Evolutionary conservation across 768 basidiomycete species (phyloP).

Genomic region (Cystofilobasidium bisporidii): DNA sequence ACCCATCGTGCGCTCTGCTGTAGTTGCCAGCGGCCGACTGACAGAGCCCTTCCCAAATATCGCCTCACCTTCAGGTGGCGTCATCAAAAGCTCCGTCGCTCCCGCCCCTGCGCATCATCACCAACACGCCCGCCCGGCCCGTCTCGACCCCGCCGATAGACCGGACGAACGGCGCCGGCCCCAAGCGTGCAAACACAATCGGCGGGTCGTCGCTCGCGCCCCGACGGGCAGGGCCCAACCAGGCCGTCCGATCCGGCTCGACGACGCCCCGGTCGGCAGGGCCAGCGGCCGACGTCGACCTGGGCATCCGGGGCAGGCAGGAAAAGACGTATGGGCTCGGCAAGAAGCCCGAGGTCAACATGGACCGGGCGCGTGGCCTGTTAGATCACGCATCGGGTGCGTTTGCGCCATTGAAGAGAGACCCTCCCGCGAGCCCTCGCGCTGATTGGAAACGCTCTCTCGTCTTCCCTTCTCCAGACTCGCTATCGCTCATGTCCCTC

Average conservation of each 20-base stretch:
- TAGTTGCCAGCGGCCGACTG: no score
- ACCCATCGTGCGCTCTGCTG: no score
- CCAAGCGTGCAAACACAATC: conserved; percentile 30
- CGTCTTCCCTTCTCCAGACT: neutral
- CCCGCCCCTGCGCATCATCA: conserved; percentile 71
- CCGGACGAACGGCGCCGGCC: neutral
- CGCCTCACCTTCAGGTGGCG: conserved; percentile 32
- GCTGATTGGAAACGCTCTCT: neutral
- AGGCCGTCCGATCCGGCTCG: conserved; percentile 17
- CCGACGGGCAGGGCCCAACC: conserved; percentile 38
- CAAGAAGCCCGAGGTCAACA: conserved; percentile 64
- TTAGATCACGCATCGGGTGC: conserved; percentile 60
- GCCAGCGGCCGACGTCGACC: conserved; percentile 19
- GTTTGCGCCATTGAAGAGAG: conserved; percentile 26
- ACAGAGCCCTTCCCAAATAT: conserved; percentile 32
- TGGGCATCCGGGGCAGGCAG: conserved; percentile 12
- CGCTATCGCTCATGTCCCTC: conserved; percentile 18
- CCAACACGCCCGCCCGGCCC: conserved; percentile 38
- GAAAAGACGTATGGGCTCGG: conserved; percentile 51
- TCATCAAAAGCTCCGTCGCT: conserved; percentile 42
- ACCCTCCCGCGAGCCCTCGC: neutral
- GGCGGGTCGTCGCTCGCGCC: conserved; percentile 30
- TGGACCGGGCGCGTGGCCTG: conserved; percentile 54
- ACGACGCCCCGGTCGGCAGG: conserved; percentile 21
- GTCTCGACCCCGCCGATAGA: conserved; percentile 15